phyloP scores from a whole-genome alignment of 306 rosid species.

The Cucurbita maxima region DNA sequence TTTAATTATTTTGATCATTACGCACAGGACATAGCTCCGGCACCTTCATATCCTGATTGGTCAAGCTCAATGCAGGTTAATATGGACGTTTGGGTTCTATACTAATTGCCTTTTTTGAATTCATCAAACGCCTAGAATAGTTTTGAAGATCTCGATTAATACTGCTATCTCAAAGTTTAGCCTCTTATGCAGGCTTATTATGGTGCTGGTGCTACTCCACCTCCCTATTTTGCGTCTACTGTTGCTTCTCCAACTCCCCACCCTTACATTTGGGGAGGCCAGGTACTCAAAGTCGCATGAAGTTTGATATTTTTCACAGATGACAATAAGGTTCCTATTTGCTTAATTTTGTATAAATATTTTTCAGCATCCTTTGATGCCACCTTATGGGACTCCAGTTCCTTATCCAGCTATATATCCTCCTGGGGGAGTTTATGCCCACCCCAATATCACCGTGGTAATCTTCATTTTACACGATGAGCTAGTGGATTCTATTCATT shows the following conservation, averaged over 20 bases:
- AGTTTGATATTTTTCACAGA: not conserved
- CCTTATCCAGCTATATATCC: constrained; percentile 91
- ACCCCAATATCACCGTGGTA: constrained; percentile 83
- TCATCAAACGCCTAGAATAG: not conserved
- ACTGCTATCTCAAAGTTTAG: constrained; percentile 13
- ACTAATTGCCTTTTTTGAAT: not conserved
- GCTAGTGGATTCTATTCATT: not conserved
- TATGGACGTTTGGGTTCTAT: not conserved
- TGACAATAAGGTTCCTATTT: not conserved
- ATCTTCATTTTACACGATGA: not conserved
- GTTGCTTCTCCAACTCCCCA: constrained; percentile 82
- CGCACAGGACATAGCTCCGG: constrained; percentile 48
- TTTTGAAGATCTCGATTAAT: not conserved
- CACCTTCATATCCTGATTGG: constrained; percentile 88
- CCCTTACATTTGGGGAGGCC: constrained; percentile 94
- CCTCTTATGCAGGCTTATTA: constrained; percentile 70
- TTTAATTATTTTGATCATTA: not conserved
- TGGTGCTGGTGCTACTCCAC: constrained; percentile 76
- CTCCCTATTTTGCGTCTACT: constrained; percentile 79
- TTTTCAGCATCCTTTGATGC: constrained; percentile 81
- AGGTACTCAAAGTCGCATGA: constrained; percentile 31
- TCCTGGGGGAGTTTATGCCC: constrained; percentile 83
- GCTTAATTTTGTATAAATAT: not conserved
- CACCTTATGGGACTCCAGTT: constrained; percentile 90
- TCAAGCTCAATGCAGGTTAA: constrained; percentile 83